Conservation (phyloP, 495 filamentous ascomycete species). For the Podospora didyma region DNA sequence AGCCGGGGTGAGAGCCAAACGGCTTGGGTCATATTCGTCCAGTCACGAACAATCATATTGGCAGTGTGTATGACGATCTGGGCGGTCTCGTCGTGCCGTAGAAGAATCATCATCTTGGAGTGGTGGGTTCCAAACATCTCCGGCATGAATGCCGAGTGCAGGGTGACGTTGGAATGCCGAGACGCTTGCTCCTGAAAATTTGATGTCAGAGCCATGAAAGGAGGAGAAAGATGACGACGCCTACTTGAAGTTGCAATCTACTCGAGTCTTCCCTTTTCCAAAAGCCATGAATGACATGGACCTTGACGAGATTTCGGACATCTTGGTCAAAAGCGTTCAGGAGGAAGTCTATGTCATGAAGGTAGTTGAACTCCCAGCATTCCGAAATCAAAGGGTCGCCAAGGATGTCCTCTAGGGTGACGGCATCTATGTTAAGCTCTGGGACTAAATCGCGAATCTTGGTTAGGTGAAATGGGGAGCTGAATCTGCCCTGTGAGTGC, state of each 20-base stretch:
- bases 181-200: conserved; percentile 45
- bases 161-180: conserved; percentile 62
- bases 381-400: conserved; percentile 78
- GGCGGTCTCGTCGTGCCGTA: conserved; percentile 71
- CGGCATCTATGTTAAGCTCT: conserved; percentile 60
- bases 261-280: conserved; percentile 73
- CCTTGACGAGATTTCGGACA: conserved; percentile 56
- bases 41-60: conserved; percentile 83
- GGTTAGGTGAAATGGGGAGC: conserved; percentile 74
- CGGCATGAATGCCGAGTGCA: conserved; percentile 76
- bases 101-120: conserved; percentile 76
- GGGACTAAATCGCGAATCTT: conserved; percentile 61
- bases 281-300: conserved; percentile 81
- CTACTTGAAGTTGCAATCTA: conserved; percentile 42
- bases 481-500: conserved; percentile 1
- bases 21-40: conserved; percentile 83
- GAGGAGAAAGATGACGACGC: conserved; percentile 44
- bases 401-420: conserved; percentile 68
- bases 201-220: not conserved
- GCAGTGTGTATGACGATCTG: conserved; percentile 86
- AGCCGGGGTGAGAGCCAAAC: conserved; percentile 78
- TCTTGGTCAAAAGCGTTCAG: conserved; percentile 64
- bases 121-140: conserved; percentile 84
- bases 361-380: conserved; percentile 88
- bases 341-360: conserved; percentile 75